Evolutionary conservation across 306 rosid species (phyloP).

Genomic region (Coriaria nepalensis): DNA sequence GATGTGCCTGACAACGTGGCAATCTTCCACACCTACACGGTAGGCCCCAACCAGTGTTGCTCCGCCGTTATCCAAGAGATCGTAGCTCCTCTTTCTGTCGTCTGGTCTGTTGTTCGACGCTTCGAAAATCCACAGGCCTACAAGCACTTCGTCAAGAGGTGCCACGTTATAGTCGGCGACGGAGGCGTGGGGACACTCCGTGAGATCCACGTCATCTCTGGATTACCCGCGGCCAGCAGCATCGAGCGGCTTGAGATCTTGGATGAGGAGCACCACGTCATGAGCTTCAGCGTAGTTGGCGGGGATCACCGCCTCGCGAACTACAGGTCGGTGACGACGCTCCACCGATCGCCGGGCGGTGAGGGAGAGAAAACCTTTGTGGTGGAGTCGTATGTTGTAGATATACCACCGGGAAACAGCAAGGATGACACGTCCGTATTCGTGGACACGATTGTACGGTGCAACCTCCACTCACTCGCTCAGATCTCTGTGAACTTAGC

Average conservation of each 20-base stretch:
- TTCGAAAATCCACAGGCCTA: slow-evolving; percentile 93
- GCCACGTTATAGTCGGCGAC: slow-evolving; percentile 70
- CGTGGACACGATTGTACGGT: slow-evolving; percentile 78
- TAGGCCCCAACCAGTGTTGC: slow-evolving; percentile 54
- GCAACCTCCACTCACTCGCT: slow-evolving; percentile 86
- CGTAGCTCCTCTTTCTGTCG: slow-evolving; percentile 61
- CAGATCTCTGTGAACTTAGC: slow-evolving; percentile 50
- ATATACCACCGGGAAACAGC: slow-evolving; percentile 78
- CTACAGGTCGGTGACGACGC: slow-evolving; percentile 78
- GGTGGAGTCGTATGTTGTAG: slow-evolving; percentile 84
- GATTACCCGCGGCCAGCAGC: slow-evolving; percentile 75
- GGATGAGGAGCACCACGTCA: slow-evolving; percentile 79
- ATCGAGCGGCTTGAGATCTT: slow-evolving; percentile 88
- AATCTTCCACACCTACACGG: slow-evolving; percentile 38
- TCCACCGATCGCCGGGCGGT: slow-evolving; percentile 29
- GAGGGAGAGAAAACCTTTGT: slow-evolving; percentile 34
- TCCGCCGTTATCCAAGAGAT: slow-evolving; percentile 78
- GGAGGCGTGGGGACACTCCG: slow-evolving; percentile 86
- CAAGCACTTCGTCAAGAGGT: slow-evolving; percentile 87
- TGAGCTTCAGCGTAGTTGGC: slow-evolving; percentile 84
- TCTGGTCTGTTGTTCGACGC: slow-evolving; percentile 95
- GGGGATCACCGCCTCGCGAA: slow-evolving; percentile 86
- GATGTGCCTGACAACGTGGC: slow-evolving; percentile 41
- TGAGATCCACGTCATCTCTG: slow-evolving; percentile 65
- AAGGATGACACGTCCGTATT: slow-evolving; percentile 67